These are phyloP conservation scores for Salix brachista DNA, from an alignment of 345 rosid genomes.

Conservation along the genomic window DNA sequence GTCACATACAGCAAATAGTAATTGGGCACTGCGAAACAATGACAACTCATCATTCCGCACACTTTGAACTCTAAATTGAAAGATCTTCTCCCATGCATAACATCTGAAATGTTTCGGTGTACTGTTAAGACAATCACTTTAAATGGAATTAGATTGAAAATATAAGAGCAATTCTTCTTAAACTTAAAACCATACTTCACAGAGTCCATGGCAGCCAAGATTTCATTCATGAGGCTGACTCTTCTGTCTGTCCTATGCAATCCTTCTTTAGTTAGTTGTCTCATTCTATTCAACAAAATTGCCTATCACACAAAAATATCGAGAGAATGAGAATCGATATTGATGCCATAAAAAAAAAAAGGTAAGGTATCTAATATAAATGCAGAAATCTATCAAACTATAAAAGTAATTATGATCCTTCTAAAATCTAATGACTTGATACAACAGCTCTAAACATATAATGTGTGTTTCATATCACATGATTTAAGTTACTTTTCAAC, in stretches of 20 bases:
- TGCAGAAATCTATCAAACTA: neutral
- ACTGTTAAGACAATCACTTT: neutral
- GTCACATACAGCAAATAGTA: constrained; percentile 25
- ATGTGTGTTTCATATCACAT: too few relatives aligned
- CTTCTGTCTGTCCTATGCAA: constrained; percentile 31
- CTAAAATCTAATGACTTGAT: neutral
- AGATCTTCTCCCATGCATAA: constrained; percentile 41
- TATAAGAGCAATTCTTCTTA: neutral
- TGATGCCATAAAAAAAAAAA: neutral
- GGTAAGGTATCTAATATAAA: neutral
- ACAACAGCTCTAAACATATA: neutral
- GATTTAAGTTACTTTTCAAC: too few relatives aligned
- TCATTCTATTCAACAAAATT: constrained; percentile 27
- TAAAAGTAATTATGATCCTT: neutral
- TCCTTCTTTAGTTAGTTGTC: constrained; percentile 31
- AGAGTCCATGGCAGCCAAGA: constrained; percentile 30
- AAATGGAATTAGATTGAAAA: neutral
- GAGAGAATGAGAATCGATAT: neutral
- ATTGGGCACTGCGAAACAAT: constrained; percentile 27
- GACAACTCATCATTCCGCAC: constrained; percentile 32
- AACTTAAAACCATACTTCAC: constrained; percentile 26
- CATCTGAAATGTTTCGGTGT: constrained; percentile 16
- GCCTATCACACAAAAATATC: constrained; percentile 16
- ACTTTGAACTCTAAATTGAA: constrained; percentile 25
- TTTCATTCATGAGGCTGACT: constrained; percentile 37